Conservation (phyloP, 2,329 filamentous ascomycete genomes). For the Aspergillus eucalypticola region DNA sequence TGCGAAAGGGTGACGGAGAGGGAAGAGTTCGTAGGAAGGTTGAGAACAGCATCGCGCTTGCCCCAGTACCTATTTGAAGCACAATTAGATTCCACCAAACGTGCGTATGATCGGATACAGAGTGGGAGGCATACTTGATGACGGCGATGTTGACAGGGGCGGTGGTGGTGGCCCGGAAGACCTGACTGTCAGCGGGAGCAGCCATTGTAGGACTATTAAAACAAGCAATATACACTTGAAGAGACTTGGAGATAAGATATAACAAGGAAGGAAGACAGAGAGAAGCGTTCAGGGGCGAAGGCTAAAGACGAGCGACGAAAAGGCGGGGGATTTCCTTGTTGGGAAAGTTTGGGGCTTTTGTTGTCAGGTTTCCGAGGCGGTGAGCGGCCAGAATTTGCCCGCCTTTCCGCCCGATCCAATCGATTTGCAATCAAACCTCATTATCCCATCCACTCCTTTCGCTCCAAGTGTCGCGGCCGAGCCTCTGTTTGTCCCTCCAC, state of each 20-base stretch:
- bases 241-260: neutral
- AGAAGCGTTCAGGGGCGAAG: neutral
- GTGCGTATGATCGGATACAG: constrained; percentile 12
- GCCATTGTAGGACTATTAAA: constrained; percentile 31
- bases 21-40: constrained; percentile 96
- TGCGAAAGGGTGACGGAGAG: constrained; percentile 96
- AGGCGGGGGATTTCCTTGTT: constrained; percentile 17
- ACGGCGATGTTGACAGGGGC: constrained; percentile 98
- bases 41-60: constrained; percentile 89
- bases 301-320: neutral
- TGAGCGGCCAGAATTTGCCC: constrained; percentile 19
- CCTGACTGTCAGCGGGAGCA: constrained; percentile 42
- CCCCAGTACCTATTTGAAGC: constrained; percentile 74
- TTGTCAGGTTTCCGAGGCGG: constrained; percentile 4
- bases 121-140: constrained; percentile 68
- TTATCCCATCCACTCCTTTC: constrained; percentile 20
- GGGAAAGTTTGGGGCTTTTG: constrained; percentile 17
- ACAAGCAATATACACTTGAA: neutral
- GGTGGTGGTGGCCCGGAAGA: constrained; percentile 92
- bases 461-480: constrained; percentile 3
- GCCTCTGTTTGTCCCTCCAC: neutral
- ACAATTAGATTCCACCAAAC: constrained; percentile 12
- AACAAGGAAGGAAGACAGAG: neutral
- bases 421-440: constrained; percentile 14
- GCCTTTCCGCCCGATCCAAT: neutral